These are phyloP conservation scores for Anethum foeniculum DNA, from an alignment of 140 eudicot genomes.

Conservation along the genomic window DNA sequence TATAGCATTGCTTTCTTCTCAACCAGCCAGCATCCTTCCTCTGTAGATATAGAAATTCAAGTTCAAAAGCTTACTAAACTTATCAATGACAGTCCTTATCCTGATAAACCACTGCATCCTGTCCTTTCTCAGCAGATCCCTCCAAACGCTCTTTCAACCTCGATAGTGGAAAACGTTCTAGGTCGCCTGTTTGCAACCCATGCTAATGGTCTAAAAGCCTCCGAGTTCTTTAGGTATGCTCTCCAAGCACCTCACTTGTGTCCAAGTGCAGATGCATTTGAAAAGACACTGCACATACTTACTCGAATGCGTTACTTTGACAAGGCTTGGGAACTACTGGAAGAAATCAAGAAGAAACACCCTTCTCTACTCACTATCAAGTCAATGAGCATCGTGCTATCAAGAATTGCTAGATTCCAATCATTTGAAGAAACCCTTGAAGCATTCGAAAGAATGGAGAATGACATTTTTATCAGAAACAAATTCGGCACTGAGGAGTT, in stretches of 20 bases:
- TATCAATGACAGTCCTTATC: slow-evolving; percentile 70
- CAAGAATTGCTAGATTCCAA: slow-evolving; percentile 64
- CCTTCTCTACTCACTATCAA: slow-evolving; percentile 67
- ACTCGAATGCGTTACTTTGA: slow-evolving; percentile 70
- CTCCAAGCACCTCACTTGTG: slow-evolving; percentile 29
- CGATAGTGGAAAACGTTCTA: slow-evolving; percentile 63
- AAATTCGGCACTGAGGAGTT: slow-evolving; percentile 70
- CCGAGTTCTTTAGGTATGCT: slow-evolving; percentile 58
- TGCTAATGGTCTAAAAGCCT: slow-evolving; percentile 74
- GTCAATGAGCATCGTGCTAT: slow-evolving; percentile 70
- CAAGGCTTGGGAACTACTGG: slow-evolving; percentile 77
- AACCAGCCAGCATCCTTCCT: slow-evolving; percentile 18
- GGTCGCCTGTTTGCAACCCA: slow-evolving; percentile 72
- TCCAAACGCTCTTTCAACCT: slow-evolving; percentile 28
- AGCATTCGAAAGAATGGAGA: slow-evolving; percentile 73
- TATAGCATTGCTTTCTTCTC: slow-evolving; percentile 18
- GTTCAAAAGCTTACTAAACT: slow-evolving; percentile 42
- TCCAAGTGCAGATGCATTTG: slow-evolving; percentile 67
- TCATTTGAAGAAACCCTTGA: slow-evolving; percentile 70
- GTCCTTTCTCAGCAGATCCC: slow-evolving; percentile 39
- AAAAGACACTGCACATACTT: slow-evolving; percentile 77
- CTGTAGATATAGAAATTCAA: slow-evolving; percentile 31
- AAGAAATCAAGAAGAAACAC: slow-evolving; percentile 34
- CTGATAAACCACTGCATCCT: slow-evolving; percentile 42
- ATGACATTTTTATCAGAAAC: slow-evolving; percentile 26